Percentiles rank a stretch among this genome's conserved stretches.
Evolutionary conservation across 768 basidiomycete species (phyloP).

Genomic region (Kwoniella bestiolae): DNA sequence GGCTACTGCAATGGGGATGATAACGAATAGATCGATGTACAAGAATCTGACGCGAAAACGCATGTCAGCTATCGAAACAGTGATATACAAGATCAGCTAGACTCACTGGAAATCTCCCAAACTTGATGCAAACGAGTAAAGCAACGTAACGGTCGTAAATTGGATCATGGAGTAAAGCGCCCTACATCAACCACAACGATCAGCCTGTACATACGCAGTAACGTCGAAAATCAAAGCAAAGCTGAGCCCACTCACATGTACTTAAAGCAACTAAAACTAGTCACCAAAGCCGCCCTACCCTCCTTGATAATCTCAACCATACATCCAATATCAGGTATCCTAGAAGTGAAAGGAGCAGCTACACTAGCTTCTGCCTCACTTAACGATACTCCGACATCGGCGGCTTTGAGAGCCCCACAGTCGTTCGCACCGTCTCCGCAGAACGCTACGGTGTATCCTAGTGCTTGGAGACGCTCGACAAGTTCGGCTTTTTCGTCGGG

Average conservation of each 20-base stretch:
- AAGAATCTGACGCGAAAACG: slow-evolving; percentile 68
- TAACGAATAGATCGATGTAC: slow-evolving; percentile 97
- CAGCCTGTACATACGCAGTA: slow-evolving; percentile 53
- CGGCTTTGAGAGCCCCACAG: slow-evolving; percentile 96
- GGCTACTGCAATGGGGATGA: slow-evolving; percentile 92
- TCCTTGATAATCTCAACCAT: slow-evolving; percentile 96
- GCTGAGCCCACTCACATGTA: slow-evolving; percentile 75
- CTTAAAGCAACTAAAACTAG: slow-evolving; percentile 99
- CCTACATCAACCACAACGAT: slow-evolving; percentile 71
- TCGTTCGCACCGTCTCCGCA: slow-evolving; percentile 99
- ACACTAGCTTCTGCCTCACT: slow-evolving; percentile 99
- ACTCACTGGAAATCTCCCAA: slow-evolving; percentile 91
- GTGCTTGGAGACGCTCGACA: slow-evolving; percentile 85
- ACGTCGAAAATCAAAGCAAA: too few relatives aligned
- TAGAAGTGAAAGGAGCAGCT: slow-evolving; percentile 94
- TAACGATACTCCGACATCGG: slow-evolving; percentile 93
- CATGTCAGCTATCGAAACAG: not conserved
- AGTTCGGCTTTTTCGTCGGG: slow-evolving; percentile 99
- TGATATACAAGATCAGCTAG: not conserved
- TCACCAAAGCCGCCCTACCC: slow-evolving; percentile 91
- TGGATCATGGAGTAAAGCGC: slow-evolving; percentile 98
- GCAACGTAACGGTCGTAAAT: slow-evolving; percentile 93
- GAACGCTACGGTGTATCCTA: slow-evolving; percentile 97
- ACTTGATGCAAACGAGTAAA: slow-evolving; percentile 96
- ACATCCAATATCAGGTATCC: slow-evolving; percentile 90